Evolutionary conservation across 495 filamentous ascomycete genomes (phyloP), one percentile per base, ranked within the genome.

Genomic region (Geoglossum glabrum): DNA sequence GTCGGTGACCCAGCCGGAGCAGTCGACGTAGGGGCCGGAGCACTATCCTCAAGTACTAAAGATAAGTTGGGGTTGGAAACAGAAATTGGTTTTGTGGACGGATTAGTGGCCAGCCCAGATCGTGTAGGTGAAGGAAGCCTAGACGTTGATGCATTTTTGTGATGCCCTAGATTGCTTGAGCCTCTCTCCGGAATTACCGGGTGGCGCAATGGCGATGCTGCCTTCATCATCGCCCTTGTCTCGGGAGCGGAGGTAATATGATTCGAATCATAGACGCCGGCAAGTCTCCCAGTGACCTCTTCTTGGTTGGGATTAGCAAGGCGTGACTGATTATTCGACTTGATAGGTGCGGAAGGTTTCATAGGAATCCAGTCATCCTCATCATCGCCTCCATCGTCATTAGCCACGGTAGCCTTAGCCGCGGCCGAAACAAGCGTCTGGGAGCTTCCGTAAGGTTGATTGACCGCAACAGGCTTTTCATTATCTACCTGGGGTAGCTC

Each of bases 321-420:
- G 15, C 50, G 60, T 46, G 28, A 57, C 27, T 76, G 49, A 50
- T 17, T 59, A 46, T 9, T 52, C 43, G 38, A n/a, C 38, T n/a
- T 62, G 21, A n/a, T 3, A 10, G n/a, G 57, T 28, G 52, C 61
- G 17, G 60, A 23, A 23, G 61, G 54, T 46, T 66, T 64, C 15
- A 68, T 61, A 8, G 71, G 82, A 60, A 93, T 92, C 88, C 88
- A 94, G 61, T 93, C 87, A 64, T 89, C 86, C 17, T 86, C 81
- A 34, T 83, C 79, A 57, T 79, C 74, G 36, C n/a, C n/a, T n/a
- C n/a, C n/a, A n/a, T 80, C 75, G 1, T 10, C 77, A 28, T 36
- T 15, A 52, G 23, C 19, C 49, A 28, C 3, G 3, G 40, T 19
- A 1, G 36, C 23, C 40, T 58, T 45, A n/a, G 36, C 19, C 34